Evolutionary conservation across 2,329 filamentous ascomycete species (phyloP).

Genomic region (Venturiaceae sp.): DNA sequence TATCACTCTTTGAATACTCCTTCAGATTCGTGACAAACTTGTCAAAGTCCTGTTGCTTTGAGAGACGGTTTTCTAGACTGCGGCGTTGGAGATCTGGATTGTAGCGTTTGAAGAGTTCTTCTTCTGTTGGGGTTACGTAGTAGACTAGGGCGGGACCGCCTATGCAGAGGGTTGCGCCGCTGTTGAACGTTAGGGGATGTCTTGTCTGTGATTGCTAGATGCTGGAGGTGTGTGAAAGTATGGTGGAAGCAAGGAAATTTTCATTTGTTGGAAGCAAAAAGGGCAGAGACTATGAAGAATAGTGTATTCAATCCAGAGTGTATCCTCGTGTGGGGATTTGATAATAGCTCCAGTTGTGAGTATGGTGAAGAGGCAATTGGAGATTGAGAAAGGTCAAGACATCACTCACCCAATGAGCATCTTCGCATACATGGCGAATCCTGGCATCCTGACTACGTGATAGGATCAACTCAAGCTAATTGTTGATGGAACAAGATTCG

Average conservation of each 20-base stretch:
- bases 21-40: constrained; percentile 78
- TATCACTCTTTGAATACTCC: constrained; percentile 82
- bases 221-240: too few relatives aligned
- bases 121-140: constrained; percentile 74
- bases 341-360: neutral
- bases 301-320: neutral
- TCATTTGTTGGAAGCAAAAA: too few relatives aligned
- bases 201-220: neutral
- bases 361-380: neutral
- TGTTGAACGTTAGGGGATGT: constrained; percentile 29
- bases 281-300: too few relatives aligned
- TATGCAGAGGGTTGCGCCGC: constrained; percentile 61
- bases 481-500: neutral
- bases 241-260: constrained; percentile 7
- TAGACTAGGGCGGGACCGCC: constrained; percentile 79
- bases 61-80: constrained; percentile 68
- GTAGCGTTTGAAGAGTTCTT: constrained; percentile 83
- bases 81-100: constrained; percentile 90
- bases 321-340: constrained; percentile 8
- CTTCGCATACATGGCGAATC: neutral
- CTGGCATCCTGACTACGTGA: neutral
- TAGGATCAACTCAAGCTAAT: neutral
- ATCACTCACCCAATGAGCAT: constrained; percentile 1
- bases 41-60: constrained; percentile 77
- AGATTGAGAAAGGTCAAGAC: neutral